Evolutionary conservation across 345 rosid genomes (phyloP), one percentile per base, ranked within the genome.

Genomic region (Eutrema yunnanense): DNA sequence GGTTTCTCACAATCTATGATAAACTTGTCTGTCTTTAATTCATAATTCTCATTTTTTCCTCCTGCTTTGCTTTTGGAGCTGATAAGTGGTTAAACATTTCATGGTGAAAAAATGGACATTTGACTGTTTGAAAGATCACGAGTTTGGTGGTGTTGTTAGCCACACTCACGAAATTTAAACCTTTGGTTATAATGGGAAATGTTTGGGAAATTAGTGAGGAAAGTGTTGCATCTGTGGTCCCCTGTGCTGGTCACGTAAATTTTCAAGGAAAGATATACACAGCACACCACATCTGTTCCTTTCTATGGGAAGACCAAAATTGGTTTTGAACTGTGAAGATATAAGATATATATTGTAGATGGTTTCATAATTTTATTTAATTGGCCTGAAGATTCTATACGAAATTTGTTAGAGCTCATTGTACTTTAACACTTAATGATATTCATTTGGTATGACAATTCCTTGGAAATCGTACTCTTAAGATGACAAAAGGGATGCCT

Each of bases 311-410:
- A 22, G 56, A 69, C 33, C 32, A 19, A 10, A 42, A 33, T 58
- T 55, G 30, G 37, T 57, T 69, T 57, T 69, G 49, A 36, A 70
- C 65, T 59, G 37, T 70, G 54, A 53, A 54, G 26, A 40, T 34
- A 19, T 33, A 6, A 16, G 22, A 55, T 68, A 43, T 32, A 62
- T 29, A 55, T 4, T 41, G 40, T 67, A 52, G 53, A 54, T 30
- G 53, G 7, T 57, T 32, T 48, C 58, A 26, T 49, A 59, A 14
- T 11, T 48, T 22, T 59, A 7, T 46, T 13, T 49, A 13, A n/a
- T 49, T 48, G 12, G 61, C 60, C 68, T 50, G 4, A n/a, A 2
- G 3, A 5, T 26, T 67, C 16, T 19, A 13, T 22, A 22, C 26
- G 50, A 14, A 51, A 51, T 22, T 38, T 36, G 38, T 67, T 41